phyloP scores from a whole-genome alignment of 1,284 basidiomycete species.

The Cryptococcus sp. region DNA sequence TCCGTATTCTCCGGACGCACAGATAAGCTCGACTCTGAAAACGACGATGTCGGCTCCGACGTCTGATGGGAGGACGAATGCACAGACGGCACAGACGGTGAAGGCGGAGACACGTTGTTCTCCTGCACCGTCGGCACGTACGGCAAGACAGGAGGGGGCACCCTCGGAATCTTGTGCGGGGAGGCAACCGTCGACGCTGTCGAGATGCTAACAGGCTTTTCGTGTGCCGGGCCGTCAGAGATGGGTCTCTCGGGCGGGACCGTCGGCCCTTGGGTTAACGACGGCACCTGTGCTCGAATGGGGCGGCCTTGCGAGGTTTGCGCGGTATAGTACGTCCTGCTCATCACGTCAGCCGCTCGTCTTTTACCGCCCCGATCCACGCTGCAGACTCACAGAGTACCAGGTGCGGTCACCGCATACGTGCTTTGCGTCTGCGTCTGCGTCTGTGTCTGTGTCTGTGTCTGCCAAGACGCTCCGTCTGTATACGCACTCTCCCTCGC shows the following conservation, averaged over 20 bases:
- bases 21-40: conserved; percentile 1
- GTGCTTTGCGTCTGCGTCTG: conserved; percentile 16
- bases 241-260: not conserved
- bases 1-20: conserved; percentile 6
- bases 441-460: conserved; percentile 10
- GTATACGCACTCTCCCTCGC: conserved; percentile 17
- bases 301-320: conserved; percentile 13
- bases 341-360: no score
- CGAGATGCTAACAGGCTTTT: conserved; percentile 20
- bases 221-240: no score
- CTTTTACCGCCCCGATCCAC: no score
- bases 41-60: conserved; percentile 2
- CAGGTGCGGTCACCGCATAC: conserved; percentile 20
- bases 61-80: not conserved
- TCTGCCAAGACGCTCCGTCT: conserved; percentile 17
- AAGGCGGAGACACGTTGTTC: not conserved
- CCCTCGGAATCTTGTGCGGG: conserved; percentile 21
- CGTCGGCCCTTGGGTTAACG: conserved; percentile 1
- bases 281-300: conserved; percentile 9
- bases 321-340: conserved; percentile 22
- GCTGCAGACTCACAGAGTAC: conserved; percentile 15
- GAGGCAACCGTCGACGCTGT: conserved; percentile 26
- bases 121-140: not conserved
- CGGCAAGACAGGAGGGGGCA: conserved; percentile 18
- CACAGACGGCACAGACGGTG: conserved; percentile 12